Base-by-base conservation (phyloP, 2,329 filamentous ascomycete genomes). In the Didymella sp. region DNA sequence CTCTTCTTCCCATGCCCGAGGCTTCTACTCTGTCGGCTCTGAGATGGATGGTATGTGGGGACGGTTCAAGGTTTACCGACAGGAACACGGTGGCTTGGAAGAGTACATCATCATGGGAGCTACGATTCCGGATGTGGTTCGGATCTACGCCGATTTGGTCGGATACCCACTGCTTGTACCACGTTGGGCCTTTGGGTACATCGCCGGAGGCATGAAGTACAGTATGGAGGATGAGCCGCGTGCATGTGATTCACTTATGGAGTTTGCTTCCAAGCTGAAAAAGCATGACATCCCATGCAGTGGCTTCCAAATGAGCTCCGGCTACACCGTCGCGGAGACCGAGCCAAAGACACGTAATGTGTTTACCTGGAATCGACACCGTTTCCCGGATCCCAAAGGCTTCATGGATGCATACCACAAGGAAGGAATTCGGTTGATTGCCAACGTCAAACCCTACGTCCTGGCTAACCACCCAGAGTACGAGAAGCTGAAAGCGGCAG, bases 21-120 rank as follows among this genome's bases (percentile, higher is more conserved):
- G 87, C 0, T 82, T 81, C 15, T 91, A 87, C 78, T 84, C 84
- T 8, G 80, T 91, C 7, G 89, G 89, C 2, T 85, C 85, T 1
- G 89, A 91, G 72, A 88, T 91, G 74, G 89, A 92, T 67, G 88
- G 89, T 25, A 83, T 91, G 76, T 91, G 88, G 87, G 89, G 89
- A 0, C 84, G 84, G 55, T 91, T 86, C 82, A 91, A 91, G 71
- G 87, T 89, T 19, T 90, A 89, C 66, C 83, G 88, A 7, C 89
- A 91, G 73, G 87, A 89, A 58, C 84, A 88, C 60, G 89, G 89
- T 21, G 89, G 89, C 0, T 78, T 91, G 0, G 89, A 91, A 68
- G 84, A 90, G 74, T 91, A 90, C 62, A 78, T 87, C 21, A 84
- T 91, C 44, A 80, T 89, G 1, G 89, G 88, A 12, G 81, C 81